Conservation (phyloP, 2,329 filamentous ascomycete species). For the Anisogramma anomala region DNA sequence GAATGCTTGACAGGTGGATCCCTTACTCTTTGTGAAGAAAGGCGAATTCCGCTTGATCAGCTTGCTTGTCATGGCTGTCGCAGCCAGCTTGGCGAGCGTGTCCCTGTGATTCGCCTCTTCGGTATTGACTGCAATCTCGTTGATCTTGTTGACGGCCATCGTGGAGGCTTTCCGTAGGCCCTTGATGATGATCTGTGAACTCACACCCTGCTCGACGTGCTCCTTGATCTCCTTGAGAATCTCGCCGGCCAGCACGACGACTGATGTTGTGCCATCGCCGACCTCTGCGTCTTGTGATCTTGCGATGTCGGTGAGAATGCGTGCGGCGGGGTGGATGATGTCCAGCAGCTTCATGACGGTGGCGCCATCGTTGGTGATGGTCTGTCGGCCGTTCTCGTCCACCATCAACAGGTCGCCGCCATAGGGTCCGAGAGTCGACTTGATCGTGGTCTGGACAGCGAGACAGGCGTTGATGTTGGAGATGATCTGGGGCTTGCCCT, state of each 20-base stretch:
- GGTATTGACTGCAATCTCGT: constrained; percentile 87
- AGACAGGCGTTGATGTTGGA: constrained; percentile 98
- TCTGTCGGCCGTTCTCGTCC: constrained; percentile 88
- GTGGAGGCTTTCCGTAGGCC: constrained; percentile 74
- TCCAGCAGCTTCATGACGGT: constrained; percentile 99
- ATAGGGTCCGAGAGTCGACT: constrained; percentile 90
- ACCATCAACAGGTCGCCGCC: constrained; percentile 94
- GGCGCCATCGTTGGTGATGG: constrained; percentile 97
- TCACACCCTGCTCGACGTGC: constrained; percentile 91
- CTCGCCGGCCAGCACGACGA: constrained; percentile 94
- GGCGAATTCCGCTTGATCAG: constrained; percentile 92
- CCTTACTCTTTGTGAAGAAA: constrained; percentile 92
- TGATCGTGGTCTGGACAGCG: constrained; percentile 90
- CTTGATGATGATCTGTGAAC: constrained; percentile 96
- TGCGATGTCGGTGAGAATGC: constrained; percentile 95
- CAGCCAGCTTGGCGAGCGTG: constrained; percentile 79
- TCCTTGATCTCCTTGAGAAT: constrained; percentile 95
- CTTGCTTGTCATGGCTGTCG: constrained; percentile 98
- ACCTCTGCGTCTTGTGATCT: constrained; percentile 98
- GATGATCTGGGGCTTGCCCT: constrained; percentile 91
- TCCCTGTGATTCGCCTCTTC: constrained; percentile 74
- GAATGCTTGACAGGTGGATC: constrained; percentile 2
- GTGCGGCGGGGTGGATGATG: constrained; percentile 93
- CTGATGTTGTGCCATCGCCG: constrained; percentile 93
- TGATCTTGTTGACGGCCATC: constrained; percentile 97